phyloP scores from a whole-genome alignment of 306 rosid genomes.

The Gastrolobium villosum region DNA sequence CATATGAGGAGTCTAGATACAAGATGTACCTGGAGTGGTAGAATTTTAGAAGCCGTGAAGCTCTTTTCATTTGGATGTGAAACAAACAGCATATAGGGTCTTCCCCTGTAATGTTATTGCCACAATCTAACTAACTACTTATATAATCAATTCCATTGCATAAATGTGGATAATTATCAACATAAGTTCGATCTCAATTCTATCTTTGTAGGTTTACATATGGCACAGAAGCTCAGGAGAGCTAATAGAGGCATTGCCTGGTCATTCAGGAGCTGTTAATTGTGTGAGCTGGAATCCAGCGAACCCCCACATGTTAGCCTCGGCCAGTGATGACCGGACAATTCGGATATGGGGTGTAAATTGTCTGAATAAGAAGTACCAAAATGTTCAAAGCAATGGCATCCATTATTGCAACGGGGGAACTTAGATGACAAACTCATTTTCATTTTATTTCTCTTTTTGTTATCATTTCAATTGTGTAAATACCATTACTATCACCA shows the following conservation, averaged over 20 bases:
- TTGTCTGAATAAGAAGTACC: conserved; percentile 65
- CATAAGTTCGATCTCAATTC: conserved; percentile 35
- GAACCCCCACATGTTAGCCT: conserved; percentile 96
- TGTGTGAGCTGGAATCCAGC: conserved; percentile 98
- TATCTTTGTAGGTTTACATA: conserved; percentile 74
- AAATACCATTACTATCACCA: conserved; percentile 71
- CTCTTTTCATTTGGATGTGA: conserved; percentile 21
- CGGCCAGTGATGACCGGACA: conserved; percentile 95
- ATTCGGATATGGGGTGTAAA: conserved; percentile 96
- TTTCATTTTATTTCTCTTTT: conserved; percentile 49
- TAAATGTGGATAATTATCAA: conserved; percentile 12
- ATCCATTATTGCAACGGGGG: conserved; percentile 87
- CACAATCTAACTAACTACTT: background rate
- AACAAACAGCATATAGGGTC: background rate
- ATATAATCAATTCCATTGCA: background rate
- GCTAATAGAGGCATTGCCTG: conserved; percentile 77
- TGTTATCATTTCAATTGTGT: conserved; percentile 77
- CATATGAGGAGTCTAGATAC: conserved; percentile 6
- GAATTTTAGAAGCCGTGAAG: conserved; percentile 20
- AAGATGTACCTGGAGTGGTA: background rate
- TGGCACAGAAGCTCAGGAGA: conserved; percentile 90
- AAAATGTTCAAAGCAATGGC: conserved; percentile 75
- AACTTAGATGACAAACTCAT: conserved; percentile 61
- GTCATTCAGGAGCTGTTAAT: conserved; percentile 96
- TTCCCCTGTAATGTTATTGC: conserved; percentile 4